Conservation (phyloP, 768 basidiomycete species). For the Naganishia friedmannii region DNA sequence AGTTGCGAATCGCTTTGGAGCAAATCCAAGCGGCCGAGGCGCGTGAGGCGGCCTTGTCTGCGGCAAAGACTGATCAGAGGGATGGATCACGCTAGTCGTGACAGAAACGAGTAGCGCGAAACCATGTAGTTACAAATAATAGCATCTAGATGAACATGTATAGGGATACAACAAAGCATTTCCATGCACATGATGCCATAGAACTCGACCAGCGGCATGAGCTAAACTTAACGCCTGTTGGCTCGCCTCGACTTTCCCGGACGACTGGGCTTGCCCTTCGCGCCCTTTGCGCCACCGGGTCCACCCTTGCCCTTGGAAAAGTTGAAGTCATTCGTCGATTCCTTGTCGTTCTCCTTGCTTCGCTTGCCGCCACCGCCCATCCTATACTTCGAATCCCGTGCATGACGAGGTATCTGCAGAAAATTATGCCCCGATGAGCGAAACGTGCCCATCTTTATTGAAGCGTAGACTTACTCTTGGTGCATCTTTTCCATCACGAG, state of each 20-base stretch:
- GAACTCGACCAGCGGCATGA: neutral
- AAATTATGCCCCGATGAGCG: slow-evolving; percentile 53
- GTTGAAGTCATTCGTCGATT: slow-evolving; percentile 74
- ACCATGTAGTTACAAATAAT: neutral
- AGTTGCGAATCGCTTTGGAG: slow-evolving; percentile 12
- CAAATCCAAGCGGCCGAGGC: slow-evolving; percentile 20
- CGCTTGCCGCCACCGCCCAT: slow-evolving; percentile 61
- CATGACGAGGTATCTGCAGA: slow-evolving; percentile 59
- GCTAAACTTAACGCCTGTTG: slow-evolving; percentile 25
- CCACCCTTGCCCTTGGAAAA: slow-evolving; percentile 40
- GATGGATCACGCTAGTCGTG: neutral
- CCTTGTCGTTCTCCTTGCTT: slow-evolving; percentile 75
- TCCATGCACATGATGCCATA: neutral
- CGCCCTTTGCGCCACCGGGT: slow-evolving; percentile 43
- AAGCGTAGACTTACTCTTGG: slow-evolving; percentile 38
- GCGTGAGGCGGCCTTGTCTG: slow-evolving; percentile 6
- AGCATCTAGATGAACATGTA: slow-evolving; percentile 9
- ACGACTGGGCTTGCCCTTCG: slow-evolving; percentile 41
- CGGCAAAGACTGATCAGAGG: neutral
- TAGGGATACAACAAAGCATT: slow-evolving; percentile 16
- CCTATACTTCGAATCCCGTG: slow-evolving; percentile 76
- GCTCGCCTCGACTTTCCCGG: slow-evolving; percentile 39
- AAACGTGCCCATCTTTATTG: neutral
- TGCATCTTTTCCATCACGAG: slow-evolving; percentile 36
- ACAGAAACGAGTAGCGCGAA: neutral